phyloP scores from a whole-genome alignment of 1,284 basidiomycete species.

The Ganoderma multipileum region DNA sequence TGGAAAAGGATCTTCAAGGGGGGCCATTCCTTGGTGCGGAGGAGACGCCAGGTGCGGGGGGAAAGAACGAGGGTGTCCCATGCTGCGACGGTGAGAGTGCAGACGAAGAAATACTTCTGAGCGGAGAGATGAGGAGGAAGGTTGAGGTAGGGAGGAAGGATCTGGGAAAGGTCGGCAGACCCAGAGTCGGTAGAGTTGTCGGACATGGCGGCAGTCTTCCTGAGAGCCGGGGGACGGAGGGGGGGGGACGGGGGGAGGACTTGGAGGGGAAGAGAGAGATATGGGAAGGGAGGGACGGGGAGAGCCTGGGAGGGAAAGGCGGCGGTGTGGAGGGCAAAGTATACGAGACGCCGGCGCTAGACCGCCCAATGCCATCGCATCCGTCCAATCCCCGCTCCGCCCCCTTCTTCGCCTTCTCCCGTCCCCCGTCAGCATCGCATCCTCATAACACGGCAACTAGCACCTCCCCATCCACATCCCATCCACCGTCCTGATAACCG shows the following conservation, averaged over 20 bases:
- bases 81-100: conserved; percentile 83
- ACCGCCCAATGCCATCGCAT: conserved; percentile 6
- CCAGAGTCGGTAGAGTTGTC: conserved; percentile 25
- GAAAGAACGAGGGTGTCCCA: conserved; percentile 86
- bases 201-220: conserved; percentile 31
- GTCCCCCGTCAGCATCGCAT: not conserved
- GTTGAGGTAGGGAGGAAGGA: conserved; percentile 64
- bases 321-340: conserved; percentile 6
- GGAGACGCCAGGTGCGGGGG: conserved; percentile 75
- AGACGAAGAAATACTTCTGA: conserved; percentile 87
- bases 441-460: not conserved
- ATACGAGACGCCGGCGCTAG: conserved; percentile 24
- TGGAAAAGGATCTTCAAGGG: conserved; percentile 76
- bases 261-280: conserved; percentile 13
- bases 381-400: not conserved
- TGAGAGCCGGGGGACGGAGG: conserved; percentile 16
- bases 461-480: conserved; percentile 1
- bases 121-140: conserved; percentile 78
- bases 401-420: not conserved
- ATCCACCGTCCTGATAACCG: not conserved
- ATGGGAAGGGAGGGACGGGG: conserved; percentile 8
- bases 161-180: conserved; percentile 36
- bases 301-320: conserved; percentile 12
- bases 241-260: conserved; percentile 9
- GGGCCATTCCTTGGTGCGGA: conserved; percentile 75